Percentiles rank a stretch among this genome's conserved stretches.
Evolutionary conservation across 768 basidiomycete species (phyloP).

Genomic region (Candolleomyces aberdarensis): DNA sequence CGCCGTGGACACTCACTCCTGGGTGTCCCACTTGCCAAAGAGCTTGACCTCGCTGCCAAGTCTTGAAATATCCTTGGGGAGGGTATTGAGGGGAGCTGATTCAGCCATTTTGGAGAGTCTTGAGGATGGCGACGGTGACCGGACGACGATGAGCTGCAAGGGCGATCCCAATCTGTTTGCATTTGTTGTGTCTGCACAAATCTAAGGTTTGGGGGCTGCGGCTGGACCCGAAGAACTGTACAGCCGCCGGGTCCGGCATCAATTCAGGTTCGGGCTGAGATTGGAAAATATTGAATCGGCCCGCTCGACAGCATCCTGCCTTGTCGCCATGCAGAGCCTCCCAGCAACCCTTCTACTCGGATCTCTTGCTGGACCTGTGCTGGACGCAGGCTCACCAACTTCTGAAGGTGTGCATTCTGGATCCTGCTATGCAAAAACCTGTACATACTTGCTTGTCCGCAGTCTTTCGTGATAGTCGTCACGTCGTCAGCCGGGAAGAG

Average conservation of each 20-base stretch:
- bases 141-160: constrained; percentile 21
- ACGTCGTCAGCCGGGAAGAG: no score
- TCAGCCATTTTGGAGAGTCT: constrained; percentile 52
- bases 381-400: no score
- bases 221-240: constrained; percentile 40
- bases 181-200: constrained; percentile 40
- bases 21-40: constrained; percentile 98
- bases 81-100: constrained; percentile 41
- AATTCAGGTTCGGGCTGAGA: constrained; percentile 4
- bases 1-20: constrained; percentile 66
- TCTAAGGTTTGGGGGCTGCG: constrained; percentile 44
- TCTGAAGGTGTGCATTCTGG: no score
- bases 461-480: no score
- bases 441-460: no score
- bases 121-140: constrained; percentile 31
- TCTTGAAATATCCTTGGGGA: constrained; percentile 80
- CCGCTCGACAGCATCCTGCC: not conserved
- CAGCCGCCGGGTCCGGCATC: constrained; percentile 25
- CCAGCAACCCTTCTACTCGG: no score
- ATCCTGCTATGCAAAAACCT: no score
- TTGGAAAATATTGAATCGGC: constrained; percentile 14
- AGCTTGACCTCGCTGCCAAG: constrained; percentile 89
- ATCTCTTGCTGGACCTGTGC: no score
- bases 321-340: no score
- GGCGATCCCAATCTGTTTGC: constrained; percentile 43